Evolutionary conservation across 2,329 filamentous ascomycete species (phyloP).

Genomic region (Kalmusia sp.): DNA sequence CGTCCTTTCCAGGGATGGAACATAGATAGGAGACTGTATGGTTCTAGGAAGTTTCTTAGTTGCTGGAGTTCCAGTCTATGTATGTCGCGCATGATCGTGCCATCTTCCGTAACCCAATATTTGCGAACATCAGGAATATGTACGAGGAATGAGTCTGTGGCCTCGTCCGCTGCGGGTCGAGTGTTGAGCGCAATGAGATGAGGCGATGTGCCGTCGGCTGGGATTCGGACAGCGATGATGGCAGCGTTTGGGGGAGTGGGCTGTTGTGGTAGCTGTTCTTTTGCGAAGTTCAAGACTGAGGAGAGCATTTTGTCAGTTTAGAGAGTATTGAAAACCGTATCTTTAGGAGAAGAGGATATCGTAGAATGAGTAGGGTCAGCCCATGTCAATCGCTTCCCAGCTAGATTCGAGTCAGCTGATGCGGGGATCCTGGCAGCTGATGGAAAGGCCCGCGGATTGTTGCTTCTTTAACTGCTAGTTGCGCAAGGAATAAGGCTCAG

Average conservation of each 20-base stretch:
- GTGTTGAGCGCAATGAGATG: conserved; percentile 13
- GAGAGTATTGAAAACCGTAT: no score
- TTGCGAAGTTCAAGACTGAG: not conserved
- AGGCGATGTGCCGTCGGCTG: conserved; percentile 12
- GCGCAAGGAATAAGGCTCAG: no score
- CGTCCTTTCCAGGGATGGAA: not conserved
- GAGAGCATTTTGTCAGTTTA: not conserved
- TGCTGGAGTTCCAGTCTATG: conserved; percentile 12
- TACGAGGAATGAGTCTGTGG: conserved; percentile 16
- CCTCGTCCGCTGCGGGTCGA: not conserved
- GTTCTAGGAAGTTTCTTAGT: not conserved
- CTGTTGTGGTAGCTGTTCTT: not conserved
- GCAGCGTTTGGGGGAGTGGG: conserved; percentile 29
- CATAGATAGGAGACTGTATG: not conserved
- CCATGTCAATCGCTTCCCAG: no score
- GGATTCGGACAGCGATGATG: conserved; percentile 12
- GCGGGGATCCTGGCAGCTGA: no score
- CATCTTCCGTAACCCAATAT: conserved; percentile 12
- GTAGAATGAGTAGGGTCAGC: no score
- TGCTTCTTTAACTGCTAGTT: no score
- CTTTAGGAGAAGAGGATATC: no score
- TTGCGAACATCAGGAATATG: conserved; percentile 16
- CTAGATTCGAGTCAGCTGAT: no score
- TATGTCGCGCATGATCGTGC: conserved; percentile 8
- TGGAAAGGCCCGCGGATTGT: no score